Evolutionary conservation across 2,329 filamentous ascomycete species (phyloP).

Genomic region (Fusarium neocosmosporiellum): DNA sequence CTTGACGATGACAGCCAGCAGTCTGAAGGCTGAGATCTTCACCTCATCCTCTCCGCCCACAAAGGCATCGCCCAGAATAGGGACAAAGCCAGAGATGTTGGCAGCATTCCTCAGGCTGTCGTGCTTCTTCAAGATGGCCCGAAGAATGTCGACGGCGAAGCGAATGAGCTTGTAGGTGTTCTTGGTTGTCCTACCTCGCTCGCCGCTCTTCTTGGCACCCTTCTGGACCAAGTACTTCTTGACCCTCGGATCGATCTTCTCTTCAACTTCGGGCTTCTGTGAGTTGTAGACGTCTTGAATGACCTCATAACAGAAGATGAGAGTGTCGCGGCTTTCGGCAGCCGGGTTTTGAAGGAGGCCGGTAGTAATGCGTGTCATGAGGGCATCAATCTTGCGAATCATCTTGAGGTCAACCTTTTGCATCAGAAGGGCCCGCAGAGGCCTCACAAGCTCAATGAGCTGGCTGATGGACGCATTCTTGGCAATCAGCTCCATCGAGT

Average conservation of each 20-base stretch:
- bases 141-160: slow-evolving; percentile 88
- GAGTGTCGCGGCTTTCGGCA: slow-evolving; percentile 80
- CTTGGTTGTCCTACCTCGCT: slow-evolving; percentile 78
- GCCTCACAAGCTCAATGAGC: slow-evolving; percentile 80
- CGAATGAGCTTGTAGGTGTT: slow-evolving; percentile 88
- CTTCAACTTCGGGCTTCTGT: slow-evolving; percentile 61
- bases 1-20: slow-evolving; percentile 87
- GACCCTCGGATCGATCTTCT: slow-evolving; percentile 70
- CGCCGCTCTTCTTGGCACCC: slow-evolving; percentile 78
- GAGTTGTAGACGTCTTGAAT: slow-evolving; percentile 86
- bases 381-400: slow-evolving; percentile 89
- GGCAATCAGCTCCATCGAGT: slow-evolving; percentile 94
- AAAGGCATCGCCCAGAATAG: slow-evolving; percentile 88
- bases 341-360: slow-evolving; percentile 86
- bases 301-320: slow-evolving; percentile 96
- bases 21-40: slow-evolving; percentile 85
- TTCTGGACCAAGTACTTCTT: slow-evolving; percentile 85
- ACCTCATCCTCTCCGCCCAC: slow-evolving; percentile 91
- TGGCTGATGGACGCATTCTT: slow-evolving; percentile 81
- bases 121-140: slow-evolving; percentile 87
- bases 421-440: slow-evolving; percentile 80
- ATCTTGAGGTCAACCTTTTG: slow-evolving; percentile 87
- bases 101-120: slow-evolving; percentile 80
- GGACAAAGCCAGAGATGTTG: slow-evolving; percentile 88
- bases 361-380: slow-evolving; percentile 83